A percentile compares a stretch with the other conserved stretches of the same genome.
These are phyloP conservation scores for Exophiala sideris DNA, from an alignment of 2,329 filamentous ascomycete species.

Conservation along the genomic window DNA sequence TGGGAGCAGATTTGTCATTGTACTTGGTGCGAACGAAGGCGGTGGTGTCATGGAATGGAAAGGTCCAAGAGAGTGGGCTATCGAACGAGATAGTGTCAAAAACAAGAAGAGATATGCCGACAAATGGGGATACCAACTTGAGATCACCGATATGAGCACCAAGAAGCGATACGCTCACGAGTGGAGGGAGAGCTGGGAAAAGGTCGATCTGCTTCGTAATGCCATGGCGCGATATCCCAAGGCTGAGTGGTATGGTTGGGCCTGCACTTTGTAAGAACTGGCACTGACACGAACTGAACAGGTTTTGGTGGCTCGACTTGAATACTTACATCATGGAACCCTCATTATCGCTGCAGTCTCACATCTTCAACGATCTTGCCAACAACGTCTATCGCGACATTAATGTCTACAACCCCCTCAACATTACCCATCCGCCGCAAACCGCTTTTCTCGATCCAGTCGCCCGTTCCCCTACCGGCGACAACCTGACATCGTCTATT, in stretches of 20 bases:
- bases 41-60: slow-evolving; percentile 99
- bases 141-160: slow-evolving; percentile 97
- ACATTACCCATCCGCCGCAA: slow-evolving; percentile 79
- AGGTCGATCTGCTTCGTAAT: slow-evolving; percentile 88
- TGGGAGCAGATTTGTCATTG: slow-evolving; percentile 87
- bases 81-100: slow-evolving; percentile 89
- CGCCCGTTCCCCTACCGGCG: slow-evolving; percentile 69
- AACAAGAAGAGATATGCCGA: slow-evolving; percentile 90
- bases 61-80: slow-evolving; percentile 93
- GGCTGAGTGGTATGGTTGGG: slow-evolving; percentile 76
- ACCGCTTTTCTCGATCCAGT: slow-evolving; percentile 72
- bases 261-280: background rate
- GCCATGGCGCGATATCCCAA: slow-evolving; percentile 90
- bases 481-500: slow-evolving; percentile 73
- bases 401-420: slow-evolving; percentile 91
- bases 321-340: slow-evolving; percentile 99
- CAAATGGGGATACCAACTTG: slow-evolving; percentile 90
- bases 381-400: slow-evolving; percentile 86
- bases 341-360: slow-evolving; percentile 78
- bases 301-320: slow-evolving; percentile 99
- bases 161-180: slow-evolving; percentile 98
- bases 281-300: slow-evolving; percentile 37
- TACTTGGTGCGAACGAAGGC: slow-evolving; percentile 88
- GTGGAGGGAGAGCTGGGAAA: slow-evolving; percentile 99
- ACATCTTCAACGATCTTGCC: slow-evolving; percentile 79